phyloP scores from a whole-genome alignment of 2,329 filamentous ascomycete species.

The Ophiobolus disseminans region DNA sequence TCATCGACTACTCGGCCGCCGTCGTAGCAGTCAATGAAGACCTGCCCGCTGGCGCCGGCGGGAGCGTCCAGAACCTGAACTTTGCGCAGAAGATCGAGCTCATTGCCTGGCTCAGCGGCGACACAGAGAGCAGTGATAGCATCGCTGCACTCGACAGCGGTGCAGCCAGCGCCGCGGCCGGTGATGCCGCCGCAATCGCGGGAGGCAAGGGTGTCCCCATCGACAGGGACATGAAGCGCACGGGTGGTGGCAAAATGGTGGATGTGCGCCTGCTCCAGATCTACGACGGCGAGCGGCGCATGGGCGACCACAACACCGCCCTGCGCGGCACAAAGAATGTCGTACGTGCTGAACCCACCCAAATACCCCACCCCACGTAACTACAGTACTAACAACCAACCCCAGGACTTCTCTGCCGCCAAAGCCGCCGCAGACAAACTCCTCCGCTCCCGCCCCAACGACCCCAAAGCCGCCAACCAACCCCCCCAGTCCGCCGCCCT shows the following conservation, averaged over 20 bases:
- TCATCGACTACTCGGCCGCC: conserved; percentile 88
- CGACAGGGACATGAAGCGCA: conserved; percentile 48
- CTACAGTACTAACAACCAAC: conserved; percentile 17
- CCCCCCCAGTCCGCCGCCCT: conserved; percentile 44
- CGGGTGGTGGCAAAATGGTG: conserved; percentile 53
- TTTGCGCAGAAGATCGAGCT: conserved; percentile 93
- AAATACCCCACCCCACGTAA: conserved; percentile 5
- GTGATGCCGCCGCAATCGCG: conserved; percentile 61
- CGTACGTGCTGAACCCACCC: conserved; percentile 61
- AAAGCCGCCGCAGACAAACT: conserved; percentile 80
- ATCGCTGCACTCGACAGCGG: conserved; percentile 83
- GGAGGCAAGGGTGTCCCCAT: conserved; percentile 55
- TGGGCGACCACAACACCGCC: conserved; percentile 90
- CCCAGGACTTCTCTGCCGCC: conserved; percentile 89
- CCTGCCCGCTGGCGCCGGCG: conserved; percentile 66
- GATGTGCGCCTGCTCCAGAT: conserved; percentile 87
- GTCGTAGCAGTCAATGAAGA: conserved; percentile 82
- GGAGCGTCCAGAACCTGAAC: conserved; percentile 82
- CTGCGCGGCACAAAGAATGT: conserved; percentile 87
- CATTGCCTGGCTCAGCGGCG: conserved; percentile 91
- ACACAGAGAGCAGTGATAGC: conserved; percentile 81
- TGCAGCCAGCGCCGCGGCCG: conserved; percentile 51
- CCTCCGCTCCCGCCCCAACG: conserved; percentile 62
- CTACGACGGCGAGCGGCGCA: conserved; percentile 87
- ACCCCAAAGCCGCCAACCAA: conserved; percentile 34